Evolutionary conservation across 108 stramenopile species (phyloP), one percentile per base, ranked within the genome.

Genomic region (Fragilariopsis cylindrus): DNA sequence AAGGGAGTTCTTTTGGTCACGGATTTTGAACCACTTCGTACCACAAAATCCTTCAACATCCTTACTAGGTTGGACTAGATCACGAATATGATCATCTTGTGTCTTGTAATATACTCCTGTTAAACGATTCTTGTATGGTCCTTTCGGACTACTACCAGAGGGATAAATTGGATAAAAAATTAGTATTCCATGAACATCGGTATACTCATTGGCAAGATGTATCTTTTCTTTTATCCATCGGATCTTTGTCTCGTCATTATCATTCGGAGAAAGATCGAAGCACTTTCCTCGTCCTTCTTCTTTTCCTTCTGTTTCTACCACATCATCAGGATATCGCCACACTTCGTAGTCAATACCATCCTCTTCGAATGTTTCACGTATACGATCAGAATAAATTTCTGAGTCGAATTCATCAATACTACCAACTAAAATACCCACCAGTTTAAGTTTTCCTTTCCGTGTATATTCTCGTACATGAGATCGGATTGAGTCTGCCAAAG

Each of bases 151-250:
- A 16, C 56, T 5, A 7, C 75, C 65, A 47, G 76, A 77, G 12
- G 92, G 92, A 79, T 91, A 92, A 57, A 96, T 87, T 1, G 98
- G 98, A 82, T 98, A 98, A 81, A 94, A 98, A 16, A 98, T 92
- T 65, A 98, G 75, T 58, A 97, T 90, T 21, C 98, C 98, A 76
- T 96, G 89, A 53, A 97, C 91, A 58, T 92, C 88, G 2, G 74
- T 64, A 67, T 89, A 76, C 45, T 74, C 77, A 49, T 93, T 90
- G 8, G 84, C 82, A 19, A 76, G 48, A 3, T 75, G 71, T 47
- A 90, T 90, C 8, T 77, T 68, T 21, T 85, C 75, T 79, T 92
- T 74, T 60, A 92, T 70, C 43, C 73, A 81, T 50, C 76, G 78
- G 41, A 76, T 69, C 55, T 76, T 82, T 45, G 6, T 40, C 62